These are phyloP conservation scores for Naganishia sp. DNA, from an alignment of 1,284 basidiomycete species.

Conservation along the genomic window DNA sequence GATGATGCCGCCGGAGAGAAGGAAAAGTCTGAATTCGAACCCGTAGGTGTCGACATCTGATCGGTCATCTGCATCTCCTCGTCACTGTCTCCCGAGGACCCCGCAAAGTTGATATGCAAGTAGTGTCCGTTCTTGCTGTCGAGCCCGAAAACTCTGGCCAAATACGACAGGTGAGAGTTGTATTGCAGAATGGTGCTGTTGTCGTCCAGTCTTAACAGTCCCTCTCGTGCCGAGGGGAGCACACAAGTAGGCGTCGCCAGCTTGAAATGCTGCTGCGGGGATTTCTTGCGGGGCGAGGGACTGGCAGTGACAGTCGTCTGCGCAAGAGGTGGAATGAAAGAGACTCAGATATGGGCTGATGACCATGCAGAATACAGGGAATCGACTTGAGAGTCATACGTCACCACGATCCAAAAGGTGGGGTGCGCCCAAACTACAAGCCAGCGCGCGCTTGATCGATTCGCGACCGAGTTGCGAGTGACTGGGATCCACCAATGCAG, in stretches of 20 bases:
- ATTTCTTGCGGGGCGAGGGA: not conserved
- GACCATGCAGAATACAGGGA: not conserved
- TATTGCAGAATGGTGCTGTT: not conserved
- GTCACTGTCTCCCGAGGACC: not conserved
- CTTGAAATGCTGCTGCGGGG: slow-evolving; percentile 20
- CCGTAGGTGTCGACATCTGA: slow-evolving; percentile 21
- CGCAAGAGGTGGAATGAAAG: not conserved
- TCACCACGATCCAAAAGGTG: not conserved
- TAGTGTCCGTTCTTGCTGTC: not conserved
- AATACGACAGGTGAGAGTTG: not conserved
- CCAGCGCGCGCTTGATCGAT: no score
- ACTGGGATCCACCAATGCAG: no score
- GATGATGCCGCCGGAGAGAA: slow-evolving; percentile 4
- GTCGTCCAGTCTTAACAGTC: slow-evolving; percentile 4
- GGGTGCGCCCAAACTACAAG: no score
- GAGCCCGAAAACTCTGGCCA: not conserved
- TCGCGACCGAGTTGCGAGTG: no score
- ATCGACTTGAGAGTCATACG: not conserved
- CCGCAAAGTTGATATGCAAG: not conserved
- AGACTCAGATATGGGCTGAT: not conserved
- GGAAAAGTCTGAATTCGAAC: slow-evolving; percentile 7
- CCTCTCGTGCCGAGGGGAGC: slow-evolving; percentile 15
- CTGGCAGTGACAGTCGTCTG: not conserved
- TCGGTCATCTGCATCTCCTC: slow-evolving; percentile 25
- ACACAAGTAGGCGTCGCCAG: slow-evolving; percentile 23